These are phyloP conservation scores for Microdochium bolleyi DNA, from an alignment of 2,329 filamentous ascomycete genomes.

Conservation along the genomic window DNA sequence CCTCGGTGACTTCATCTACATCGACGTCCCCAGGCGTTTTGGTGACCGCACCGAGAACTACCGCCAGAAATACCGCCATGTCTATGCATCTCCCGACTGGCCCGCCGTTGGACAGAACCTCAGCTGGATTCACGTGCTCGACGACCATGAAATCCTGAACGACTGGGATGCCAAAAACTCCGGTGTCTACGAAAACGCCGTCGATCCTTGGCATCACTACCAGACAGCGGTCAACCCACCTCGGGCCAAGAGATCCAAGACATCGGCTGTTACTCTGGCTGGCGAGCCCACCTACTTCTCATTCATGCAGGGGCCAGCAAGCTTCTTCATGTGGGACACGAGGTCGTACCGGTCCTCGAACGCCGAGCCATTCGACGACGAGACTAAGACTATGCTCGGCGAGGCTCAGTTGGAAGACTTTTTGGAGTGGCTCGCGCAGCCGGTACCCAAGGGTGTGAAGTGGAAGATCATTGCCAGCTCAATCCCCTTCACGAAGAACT, in stretches of 20 bases:
- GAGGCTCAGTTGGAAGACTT: conserved; percentile 70
- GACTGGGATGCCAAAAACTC: conserved; percentile 83
- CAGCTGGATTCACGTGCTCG: conserved; percentile 96
- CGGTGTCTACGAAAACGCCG: conserved; percentile 69
- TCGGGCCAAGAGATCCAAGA: conserved; percentile 38
- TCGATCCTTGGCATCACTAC: conserved; percentile 81
- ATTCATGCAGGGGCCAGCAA: conserved; percentile 83
- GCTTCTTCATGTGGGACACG: conserved; percentile 93
- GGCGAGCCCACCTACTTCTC: conserved; percentile 63
- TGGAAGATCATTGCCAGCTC: conserved; percentile 93
- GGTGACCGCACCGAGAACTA: conserved; percentile 69
- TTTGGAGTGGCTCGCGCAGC: conserved; percentile 63
- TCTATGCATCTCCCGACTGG: conserved; percentile 97
- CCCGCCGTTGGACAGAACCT: conserved; percentile 62
- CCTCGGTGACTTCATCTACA: conserved; percentile 82
- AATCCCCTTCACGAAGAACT: conserved; percentile 96
- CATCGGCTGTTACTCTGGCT: conserved; percentile 34
- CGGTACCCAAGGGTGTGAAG: conserved; percentile 67
- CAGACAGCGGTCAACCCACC: conserved; percentile 83
- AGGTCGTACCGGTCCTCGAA: conserved; percentile 74
- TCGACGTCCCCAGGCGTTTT: conserved; percentile 78
- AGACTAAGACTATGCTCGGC: conserved; percentile 82
- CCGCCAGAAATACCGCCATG: conserved; percentile 82
- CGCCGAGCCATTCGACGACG: conserved; percentile 46
- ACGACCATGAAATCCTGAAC: conserved; percentile 94